Evolutionary conservation across 2,329 filamentous ascomycete genomes (phyloP).

Genomic region (Botrytis fabae): DNA sequence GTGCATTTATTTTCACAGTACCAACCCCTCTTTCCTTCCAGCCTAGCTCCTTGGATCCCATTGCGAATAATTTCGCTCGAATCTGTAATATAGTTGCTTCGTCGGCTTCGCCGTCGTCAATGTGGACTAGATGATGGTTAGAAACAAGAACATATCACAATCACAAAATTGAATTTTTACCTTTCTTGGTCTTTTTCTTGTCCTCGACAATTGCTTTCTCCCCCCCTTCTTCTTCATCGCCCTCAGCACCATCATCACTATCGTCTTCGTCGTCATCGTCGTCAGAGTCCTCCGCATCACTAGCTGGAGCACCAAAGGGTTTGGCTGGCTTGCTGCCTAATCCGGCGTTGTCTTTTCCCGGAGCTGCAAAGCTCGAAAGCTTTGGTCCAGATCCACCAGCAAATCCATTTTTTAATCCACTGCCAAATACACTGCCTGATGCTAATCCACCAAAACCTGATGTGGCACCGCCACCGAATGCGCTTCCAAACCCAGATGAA

Average conservation of each 20-base stretch:
- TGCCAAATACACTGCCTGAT: constrained; percentile 45
- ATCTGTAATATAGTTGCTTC: constrained; percentile 74
- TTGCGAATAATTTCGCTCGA: constrained; percentile 82
- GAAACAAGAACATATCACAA: not conserved
- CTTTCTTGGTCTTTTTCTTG: constrained; percentile 65
- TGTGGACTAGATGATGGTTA: constrained; percentile 46
- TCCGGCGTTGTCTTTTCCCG: constrained; percentile 50
- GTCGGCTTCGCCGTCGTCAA: constrained; percentile 84
- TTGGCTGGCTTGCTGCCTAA: constrained; percentile 61
- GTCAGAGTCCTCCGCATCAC: constrained; percentile 55
- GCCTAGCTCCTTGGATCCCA: constrained; percentile 58
- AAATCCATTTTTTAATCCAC: constrained; percentile 46
- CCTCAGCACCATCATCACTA: constrained; percentile 45
- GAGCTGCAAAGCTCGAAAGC: constrained; percentile 70
- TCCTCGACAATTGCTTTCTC: constrained; percentile 54
- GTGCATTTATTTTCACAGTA: constrained; percentile 80
- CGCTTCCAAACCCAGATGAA: constrained; percentile 43
- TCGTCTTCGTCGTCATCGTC: constrained; percentile 48
- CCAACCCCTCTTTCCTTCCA: constrained; percentile 92
- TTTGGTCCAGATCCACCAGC: constrained; percentile 45
- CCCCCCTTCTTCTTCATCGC: constrained; percentile 50
- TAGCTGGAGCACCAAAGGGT: constrained; percentile 76
- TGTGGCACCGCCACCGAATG: constrained; percentile 26
- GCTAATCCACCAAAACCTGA: constrained; percentile 42
- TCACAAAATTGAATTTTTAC: constrained; percentile 49